phyloP scores from a whole-genome alignment of 2,329 filamentous ascomycete genomes.

The Aureobasidium sp. region DNA sequence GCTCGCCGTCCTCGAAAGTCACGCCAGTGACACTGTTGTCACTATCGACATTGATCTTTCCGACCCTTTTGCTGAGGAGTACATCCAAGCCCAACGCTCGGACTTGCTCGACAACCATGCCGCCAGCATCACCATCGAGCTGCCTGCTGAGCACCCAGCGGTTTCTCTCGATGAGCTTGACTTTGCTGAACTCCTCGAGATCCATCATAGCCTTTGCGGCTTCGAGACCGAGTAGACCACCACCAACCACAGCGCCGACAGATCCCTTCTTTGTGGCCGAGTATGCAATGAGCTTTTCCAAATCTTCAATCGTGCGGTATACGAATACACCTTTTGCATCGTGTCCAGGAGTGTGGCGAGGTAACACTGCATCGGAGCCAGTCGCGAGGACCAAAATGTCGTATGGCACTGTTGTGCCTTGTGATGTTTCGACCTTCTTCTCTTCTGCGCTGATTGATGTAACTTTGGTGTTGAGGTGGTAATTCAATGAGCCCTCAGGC shows the following conservation, averaged over 20 bases:
- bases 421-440: slow-evolving; percentile 64
- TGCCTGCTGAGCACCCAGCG: slow-evolving; percentile 77
- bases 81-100: slow-evolving; percentile 72
- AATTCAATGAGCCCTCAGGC: slow-evolving; percentile 61
- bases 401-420: slow-evolving; percentile 64
- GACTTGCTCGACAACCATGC: slow-evolving; percentile 76
- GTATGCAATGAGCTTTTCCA: slow-evolving; percentile 69
- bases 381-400: slow-evolving; percentile 79
- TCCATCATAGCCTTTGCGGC: slow-evolving; percentile 91
- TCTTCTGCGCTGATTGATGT: slow-evolving; percentile 56
- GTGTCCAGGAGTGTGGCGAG: slow-evolving; percentile 63
- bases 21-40: slow-evolving; percentile 65
- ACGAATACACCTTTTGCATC: slow-evolving; percentile 82
- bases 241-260: slow-evolving; percentile 71
- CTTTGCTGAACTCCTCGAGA: slow-evolving; percentile 63
- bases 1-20: slow-evolving; percentile 72
- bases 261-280: slow-evolving; percentile 60
- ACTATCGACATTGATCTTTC: slow-evolving; percentile 61
- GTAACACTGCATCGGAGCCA: slow-evolving; percentile 75
- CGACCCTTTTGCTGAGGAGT: slow-evolving; percentile 67
- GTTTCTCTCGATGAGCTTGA: slow-evolving; percentile 76
- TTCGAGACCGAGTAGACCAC: slow-evolving; percentile 77
- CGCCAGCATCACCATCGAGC: slow-evolving; percentile 72
- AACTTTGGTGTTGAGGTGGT: slow-evolving; percentile 68
- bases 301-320: slow-evolving; percentile 77